phyloP scores from a whole-genome alignment of 1,139 yeast genomes.

The Taiozyma sp. region DNA sequence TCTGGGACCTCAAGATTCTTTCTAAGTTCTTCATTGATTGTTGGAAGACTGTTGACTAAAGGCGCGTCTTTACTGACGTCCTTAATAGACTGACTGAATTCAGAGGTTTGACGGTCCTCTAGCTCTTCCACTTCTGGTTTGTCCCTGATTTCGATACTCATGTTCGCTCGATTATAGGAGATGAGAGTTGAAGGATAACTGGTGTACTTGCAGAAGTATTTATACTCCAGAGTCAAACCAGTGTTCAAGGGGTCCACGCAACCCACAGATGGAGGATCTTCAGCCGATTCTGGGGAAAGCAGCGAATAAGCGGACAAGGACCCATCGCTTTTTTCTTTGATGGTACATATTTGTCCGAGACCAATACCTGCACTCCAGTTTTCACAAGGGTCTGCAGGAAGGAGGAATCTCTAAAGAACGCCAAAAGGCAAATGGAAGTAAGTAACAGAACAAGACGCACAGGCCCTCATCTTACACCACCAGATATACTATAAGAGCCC shows the following conservation, averaged over 20 bases:
- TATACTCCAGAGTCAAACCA: background rate
- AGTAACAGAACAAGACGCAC: background rate
- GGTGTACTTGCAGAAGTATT: background rate
- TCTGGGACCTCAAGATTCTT: slow-evolving; percentile 4
- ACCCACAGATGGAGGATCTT: background rate
- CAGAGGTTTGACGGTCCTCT: background rate
- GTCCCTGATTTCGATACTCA: background rate
- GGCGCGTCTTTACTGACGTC: slow-evolving; percentile 1
- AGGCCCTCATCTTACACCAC: too few relatives aligned
- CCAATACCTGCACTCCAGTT: background rate
- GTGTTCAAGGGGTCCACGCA: background rate
- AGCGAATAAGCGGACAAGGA: background rate
- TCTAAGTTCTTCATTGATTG: slow-evolving; percentile 3
- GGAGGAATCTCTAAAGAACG: background rate
- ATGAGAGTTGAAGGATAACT: background rate
- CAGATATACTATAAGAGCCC: too few relatives aligned
- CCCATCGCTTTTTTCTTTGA: background rate
- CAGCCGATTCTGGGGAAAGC: background rate
- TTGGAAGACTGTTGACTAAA: slow-evolving; percentile 2
- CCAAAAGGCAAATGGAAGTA: too few relatives aligned
- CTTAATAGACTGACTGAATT: background rate
- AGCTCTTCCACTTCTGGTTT: background rate
- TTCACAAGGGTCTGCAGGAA: background rate
- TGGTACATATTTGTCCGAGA: background rate
- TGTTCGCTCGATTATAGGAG: background rate